Conservation (phyloP, 164 flowering plant species). For the Macadamia integrifolia region DNA sequence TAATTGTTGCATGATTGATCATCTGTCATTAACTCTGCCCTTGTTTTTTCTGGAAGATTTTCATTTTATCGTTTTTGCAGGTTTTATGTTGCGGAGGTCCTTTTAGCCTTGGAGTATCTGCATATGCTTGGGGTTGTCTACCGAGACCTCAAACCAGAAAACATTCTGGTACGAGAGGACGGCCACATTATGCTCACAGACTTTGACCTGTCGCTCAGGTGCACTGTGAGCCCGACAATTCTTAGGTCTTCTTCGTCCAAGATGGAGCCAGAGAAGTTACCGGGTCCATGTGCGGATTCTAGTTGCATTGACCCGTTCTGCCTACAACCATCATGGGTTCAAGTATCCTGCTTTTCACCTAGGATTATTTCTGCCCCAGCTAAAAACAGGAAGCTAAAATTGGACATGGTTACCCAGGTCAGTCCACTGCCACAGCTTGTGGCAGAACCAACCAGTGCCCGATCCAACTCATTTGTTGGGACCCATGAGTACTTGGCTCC, state of each 20-base stretch:
- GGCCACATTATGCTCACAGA: background rate
- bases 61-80: background rate
- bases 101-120: slow-evolving; percentile 2
- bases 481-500: slow-evolving; percentile 1
- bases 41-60: background rate
- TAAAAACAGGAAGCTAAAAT: slow-evolving; percentile 27
- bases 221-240: background rate
- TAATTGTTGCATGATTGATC: background rate
- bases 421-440: slow-evolving; percentile 1
- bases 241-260: background rate
- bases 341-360: slow-evolving; percentile 49
- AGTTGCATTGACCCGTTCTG: slow-evolving; percentile 63
- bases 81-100: background rate
- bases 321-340: slow-evolving; percentile 41
- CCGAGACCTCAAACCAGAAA: slow-evolving; percentile 1
- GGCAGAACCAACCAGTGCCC: background rate
- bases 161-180: background rate
- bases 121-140: background rate
- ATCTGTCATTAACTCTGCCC: background rate
- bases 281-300: slow-evolving; percentile 50
- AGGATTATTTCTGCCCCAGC: slow-evolving; percentile 33
- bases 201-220: background rate
- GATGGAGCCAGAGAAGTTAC: slow-evolving; percentile 2
- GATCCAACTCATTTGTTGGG: background rate
- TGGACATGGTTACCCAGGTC: slow-evolving; percentile 15